Conservation (phyloP, 345 rosid species). For the Noccaea bulbosa region DNA sequence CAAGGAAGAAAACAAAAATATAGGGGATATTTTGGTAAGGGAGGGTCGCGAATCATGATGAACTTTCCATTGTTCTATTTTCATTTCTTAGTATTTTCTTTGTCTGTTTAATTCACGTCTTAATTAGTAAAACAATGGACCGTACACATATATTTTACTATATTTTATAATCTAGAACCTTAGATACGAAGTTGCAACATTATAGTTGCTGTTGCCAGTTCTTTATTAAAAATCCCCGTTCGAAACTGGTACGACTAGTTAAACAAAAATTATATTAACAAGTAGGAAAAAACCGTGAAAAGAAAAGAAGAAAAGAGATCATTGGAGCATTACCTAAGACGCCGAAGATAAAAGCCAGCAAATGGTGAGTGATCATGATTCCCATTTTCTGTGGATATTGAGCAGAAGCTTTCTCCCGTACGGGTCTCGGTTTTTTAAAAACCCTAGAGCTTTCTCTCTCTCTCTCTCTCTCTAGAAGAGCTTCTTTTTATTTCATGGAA, state of each 20-base stretch:
- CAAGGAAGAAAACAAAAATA: neutral
- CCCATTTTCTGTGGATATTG: slow-evolving; percentile 45
- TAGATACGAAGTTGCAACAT: slow-evolving; percentile 34
- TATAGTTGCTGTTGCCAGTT: slow-evolving; percentile 23
- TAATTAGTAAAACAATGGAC: slow-evolving; percentile 8
- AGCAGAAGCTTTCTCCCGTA: slow-evolving; percentile 23
- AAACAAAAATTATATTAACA: neutral
- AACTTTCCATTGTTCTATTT: slow-evolving; percentile 12
- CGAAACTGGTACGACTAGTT: neutral
- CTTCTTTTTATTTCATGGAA: slow-evolving; percentile 29
- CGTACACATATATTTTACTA: slow-evolving; percentile 3
- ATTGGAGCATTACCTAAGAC: slow-evolving; percentile 60
- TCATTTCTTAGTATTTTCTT: neutral
- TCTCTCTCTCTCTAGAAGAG: slow-evolving; percentile 29
- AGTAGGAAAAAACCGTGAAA: neutral
- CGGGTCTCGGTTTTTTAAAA: slow-evolving; percentile 25
- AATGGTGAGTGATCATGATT: slow-evolving; percentile 42
- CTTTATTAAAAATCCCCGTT: neutral
- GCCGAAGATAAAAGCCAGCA: slow-evolving; percentile 59
- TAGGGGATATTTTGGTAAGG: neutral
- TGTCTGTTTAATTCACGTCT: slow-evolving; percentile 3
- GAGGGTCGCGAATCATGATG: slow-evolving; percentile 19
- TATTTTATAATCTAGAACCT: neutral
- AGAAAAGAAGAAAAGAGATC: slow-evolving; percentile 2
- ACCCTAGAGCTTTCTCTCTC: slow-evolving; percentile 43